These are phyloP conservation scores for Perkinsus chesapeaki DNA, from an alignment of 169 alveolate species.

Conservation along the genomic window DNA sequence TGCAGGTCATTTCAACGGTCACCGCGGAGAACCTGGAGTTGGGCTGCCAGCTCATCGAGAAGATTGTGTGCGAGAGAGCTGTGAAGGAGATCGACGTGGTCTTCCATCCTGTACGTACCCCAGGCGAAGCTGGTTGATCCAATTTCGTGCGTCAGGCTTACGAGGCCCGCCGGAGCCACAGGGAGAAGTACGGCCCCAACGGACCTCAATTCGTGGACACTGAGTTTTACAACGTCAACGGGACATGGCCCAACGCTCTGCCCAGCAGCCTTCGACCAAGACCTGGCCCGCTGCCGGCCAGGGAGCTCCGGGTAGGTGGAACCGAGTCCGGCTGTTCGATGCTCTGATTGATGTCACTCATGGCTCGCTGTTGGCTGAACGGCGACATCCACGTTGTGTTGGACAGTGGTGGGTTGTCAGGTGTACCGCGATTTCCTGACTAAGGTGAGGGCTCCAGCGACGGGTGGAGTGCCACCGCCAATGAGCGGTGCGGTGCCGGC, in stretches of 20 bases:
- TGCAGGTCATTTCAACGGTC: slow-evolving; percentile 7
- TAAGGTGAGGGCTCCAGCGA: background rate
- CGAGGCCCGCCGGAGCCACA: background rate
- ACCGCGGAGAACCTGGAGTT: slow-evolving; percentile 80
- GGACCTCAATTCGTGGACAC: background rate
- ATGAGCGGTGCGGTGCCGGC: slow-evolving; percentile 4
- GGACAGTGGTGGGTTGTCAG: background rate
- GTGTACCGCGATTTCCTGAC: background rate
- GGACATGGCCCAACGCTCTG: background rate
- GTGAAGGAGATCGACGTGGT: slow-evolving; percentile 60
- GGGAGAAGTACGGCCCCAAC: background rate
- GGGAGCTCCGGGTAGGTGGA: background rate
- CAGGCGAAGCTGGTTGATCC: background rate
- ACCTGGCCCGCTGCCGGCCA: background rate
- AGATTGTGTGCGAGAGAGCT: slow-evolving; percentile 87
- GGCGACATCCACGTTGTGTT: background rate
- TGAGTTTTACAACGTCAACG: background rate
- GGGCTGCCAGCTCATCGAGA: slow-evolving; percentile 86
- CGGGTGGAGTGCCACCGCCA: background rate
- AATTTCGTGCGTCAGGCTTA: background rate
- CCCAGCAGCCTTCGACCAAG: background rate
- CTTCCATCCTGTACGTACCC: background rate
- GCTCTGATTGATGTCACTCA: background rate
- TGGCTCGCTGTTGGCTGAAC: background rate
- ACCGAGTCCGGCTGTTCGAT: too few species aligned